Evolutionary conservation across 306 rosid species (phyloP), one percentile per base, ranked within the genome.

Genomic region (Oxytropis ochrocephala): DNA sequence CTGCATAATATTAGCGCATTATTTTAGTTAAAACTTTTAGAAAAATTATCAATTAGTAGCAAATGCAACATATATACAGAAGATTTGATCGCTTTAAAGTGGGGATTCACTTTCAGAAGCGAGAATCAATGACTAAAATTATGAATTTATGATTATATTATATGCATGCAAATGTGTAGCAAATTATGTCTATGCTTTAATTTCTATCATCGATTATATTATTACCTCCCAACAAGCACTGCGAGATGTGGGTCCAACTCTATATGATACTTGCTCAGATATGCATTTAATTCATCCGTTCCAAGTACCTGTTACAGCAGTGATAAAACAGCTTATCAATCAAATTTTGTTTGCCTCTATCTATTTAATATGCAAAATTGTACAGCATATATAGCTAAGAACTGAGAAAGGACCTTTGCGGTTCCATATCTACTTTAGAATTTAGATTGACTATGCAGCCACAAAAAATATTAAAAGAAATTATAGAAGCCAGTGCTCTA

Each of bases 211-310:
- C 16, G 42, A 32, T 57, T 33, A 33, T 33, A 6, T 14, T 14
- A 57, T 64, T 58, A 91, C 97, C 96, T 91, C 68, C 93, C 97
- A 61, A 91, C 85, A 24, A 91, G 96, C 29, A 85, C 84, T 3
- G 82, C 88, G 69, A 88, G 91, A 47, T 85, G 82, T 2, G 89
- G 96, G 59, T 91, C 96, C 82, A 91, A 83, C 78, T 88, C 96
- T 62, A 91, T 85, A 19, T 69, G 88, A 72, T 86, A 88, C 79
- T 85, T 91, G 75, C 72, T 85, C 61, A 88, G 71, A 82, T 88
- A 91, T 29, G 91, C 78, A 58, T 70, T 70, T 64, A 88, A 72
- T 32, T 88, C 97, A 80, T 91, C 96, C 3, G 96, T 88, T 43
- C 97, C 97, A 63, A 91, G 89, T 52, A 91, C 91, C 97, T 91